Percentiles rank a stretch among this genome's conserved stretches.
phyloP scores from a whole-genome alignment of 2,329 filamentous ascomycete genomes.

The Exutisphaerella laricina region DNA sequence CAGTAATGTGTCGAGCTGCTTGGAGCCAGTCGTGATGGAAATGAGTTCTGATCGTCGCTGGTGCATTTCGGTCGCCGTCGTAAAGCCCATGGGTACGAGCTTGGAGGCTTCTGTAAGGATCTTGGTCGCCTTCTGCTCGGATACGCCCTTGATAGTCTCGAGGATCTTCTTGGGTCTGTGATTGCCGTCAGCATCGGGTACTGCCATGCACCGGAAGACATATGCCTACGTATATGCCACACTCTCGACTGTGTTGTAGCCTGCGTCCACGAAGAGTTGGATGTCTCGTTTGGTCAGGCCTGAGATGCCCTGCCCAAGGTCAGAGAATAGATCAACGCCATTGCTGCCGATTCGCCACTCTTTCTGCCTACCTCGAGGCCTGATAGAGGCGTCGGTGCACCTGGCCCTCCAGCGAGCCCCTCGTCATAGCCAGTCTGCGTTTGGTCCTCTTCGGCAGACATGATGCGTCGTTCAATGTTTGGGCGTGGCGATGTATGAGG shows the following conservation, averaged over 20 bases:
- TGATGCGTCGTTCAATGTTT: slow-evolving; percentile 20
- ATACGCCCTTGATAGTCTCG: slow-evolving; percentile 46
- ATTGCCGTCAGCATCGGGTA: too few relatives aligned
- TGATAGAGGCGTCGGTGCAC: slow-evolving; percentile 83
- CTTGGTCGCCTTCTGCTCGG: slow-evolving; percentile 91
- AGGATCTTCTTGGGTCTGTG: slow-evolving; percentile 63
- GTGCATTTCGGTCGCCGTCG: slow-evolving; percentile 98
- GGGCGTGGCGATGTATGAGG: neutral
- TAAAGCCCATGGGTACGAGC: slow-evolving; percentile 97
- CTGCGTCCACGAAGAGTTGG: slow-evolving; percentile 83
- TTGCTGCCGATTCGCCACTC: slow-evolving; percentile 10
- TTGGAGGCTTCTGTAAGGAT: slow-evolving; percentile 89
- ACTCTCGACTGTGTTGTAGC: slow-evolving; percentile 91
- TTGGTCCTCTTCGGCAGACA: slow-evolving; percentile 53
- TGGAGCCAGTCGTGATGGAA: slow-evolving; percentile 95
- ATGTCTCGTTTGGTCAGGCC: slow-evolving; percentile 94
- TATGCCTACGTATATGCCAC: slow-evolving; percentile 75
- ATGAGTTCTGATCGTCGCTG: slow-evolving; percentile 93
- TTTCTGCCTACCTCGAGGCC: slow-evolving; percentile 68
- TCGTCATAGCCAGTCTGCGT: slow-evolving; percentile 72
- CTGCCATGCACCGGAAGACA: neutral
- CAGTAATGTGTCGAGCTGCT: slow-evolving; percentile 90
- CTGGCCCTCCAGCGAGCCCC: slow-evolving; percentile 68
- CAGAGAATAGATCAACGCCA: slow-evolving; percentile 13
- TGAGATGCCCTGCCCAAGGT: slow-evolving; percentile 63